A percentile compares a stretch with the other conserved stretches of the same genome.
These are phyloP conservation scores for Calonectria pteridis DNA, from an alignment of 2,329 filamentous ascomycete genomes.

Conservation along the genomic window DNA sequence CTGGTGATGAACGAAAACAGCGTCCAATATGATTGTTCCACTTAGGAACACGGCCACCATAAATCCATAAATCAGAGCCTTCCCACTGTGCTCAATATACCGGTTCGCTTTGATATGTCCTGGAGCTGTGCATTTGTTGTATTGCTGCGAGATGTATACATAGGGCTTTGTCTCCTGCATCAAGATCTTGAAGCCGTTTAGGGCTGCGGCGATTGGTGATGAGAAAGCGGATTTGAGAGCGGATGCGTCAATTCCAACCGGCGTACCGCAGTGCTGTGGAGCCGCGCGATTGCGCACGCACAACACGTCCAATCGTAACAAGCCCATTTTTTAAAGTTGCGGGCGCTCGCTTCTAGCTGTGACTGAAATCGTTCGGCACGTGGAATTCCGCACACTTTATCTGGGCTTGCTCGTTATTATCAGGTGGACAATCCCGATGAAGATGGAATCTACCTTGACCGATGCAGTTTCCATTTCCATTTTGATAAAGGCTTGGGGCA, in stretches of 20 bases:
- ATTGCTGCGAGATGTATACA: not conserved
- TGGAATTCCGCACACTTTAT: not conserved
- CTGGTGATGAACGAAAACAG: not conserved
- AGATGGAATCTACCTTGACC: not conserved
- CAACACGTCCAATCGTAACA: not conserved
- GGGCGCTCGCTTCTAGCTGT: not conserved
- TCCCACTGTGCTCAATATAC: not conserved
- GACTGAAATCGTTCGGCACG: no score
- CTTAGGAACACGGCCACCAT: not conserved
- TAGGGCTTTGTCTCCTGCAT: accelerated
- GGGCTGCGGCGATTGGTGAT: not conserved
- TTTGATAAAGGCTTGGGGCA: not conserved
- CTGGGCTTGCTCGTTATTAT: not conserved
- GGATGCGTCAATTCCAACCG: not conserved
- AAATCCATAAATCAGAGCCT: not conserved
- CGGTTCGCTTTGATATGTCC: not conserved
- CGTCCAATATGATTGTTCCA: not conserved
- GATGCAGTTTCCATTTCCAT: not conserved
- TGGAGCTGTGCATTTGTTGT: not conserved
- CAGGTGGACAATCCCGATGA: not conserved
- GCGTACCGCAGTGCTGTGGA: not conserved
- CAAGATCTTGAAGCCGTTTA: not conserved
- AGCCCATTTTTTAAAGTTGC: not conserved
- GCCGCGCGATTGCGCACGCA: not conserved
- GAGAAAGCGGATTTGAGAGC: not conserved